phyloP scores from a whole-genome alignment of 1,139 yeast species.

The Candida gigantensis region DNA sequence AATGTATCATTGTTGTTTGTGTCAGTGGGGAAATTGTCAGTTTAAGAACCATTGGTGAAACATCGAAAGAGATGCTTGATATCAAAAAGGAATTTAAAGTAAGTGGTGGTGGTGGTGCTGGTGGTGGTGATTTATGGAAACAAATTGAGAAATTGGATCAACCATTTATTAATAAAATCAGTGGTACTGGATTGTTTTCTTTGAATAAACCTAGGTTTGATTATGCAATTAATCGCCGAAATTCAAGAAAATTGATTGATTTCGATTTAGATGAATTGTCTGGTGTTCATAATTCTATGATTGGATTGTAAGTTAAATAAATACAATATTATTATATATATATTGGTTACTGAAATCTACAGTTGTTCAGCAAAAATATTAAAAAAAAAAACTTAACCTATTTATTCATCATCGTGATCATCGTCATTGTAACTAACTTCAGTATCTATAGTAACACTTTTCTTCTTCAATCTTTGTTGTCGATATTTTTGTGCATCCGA shows the following conservation, averaged over 20 bases:
- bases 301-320: conserved; percentile 20
- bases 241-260: conserved; percentile 29
- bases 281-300: conserved; percentile 17
- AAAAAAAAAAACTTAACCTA: not conserved
- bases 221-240: conserved; percentile 26
- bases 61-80: conserved; percentile 15
- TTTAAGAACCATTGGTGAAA: conserved; percentile 20
- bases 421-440: conserved; percentile 1
- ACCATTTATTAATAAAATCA: conserved; percentile 39
- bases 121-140: too few relatives aligned
- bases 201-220: conserved; percentile 41
- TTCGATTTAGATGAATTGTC: conserved; percentile 38
- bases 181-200: conserved; percentile 43
- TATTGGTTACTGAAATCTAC: too few relatives aligned
- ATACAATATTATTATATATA: too few relatives aligned
- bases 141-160: conserved; percentile 24
- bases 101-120: too few relatives aligned
- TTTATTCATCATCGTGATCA: not conserved
- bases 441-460: conserved; percentile 9
- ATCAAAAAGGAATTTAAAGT: not conserved
- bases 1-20: conserved; percentile 42
- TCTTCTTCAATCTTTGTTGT: conserved; percentile 29
- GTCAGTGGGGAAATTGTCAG: conserved; percentile 51
- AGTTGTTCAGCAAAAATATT: not conserved
- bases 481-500: conserved; percentile 42